Evolutionary conservation across 2,329 filamentous ascomycete species (phyloP).

Genomic region (Mycosphaerella arachidis): DNA sequence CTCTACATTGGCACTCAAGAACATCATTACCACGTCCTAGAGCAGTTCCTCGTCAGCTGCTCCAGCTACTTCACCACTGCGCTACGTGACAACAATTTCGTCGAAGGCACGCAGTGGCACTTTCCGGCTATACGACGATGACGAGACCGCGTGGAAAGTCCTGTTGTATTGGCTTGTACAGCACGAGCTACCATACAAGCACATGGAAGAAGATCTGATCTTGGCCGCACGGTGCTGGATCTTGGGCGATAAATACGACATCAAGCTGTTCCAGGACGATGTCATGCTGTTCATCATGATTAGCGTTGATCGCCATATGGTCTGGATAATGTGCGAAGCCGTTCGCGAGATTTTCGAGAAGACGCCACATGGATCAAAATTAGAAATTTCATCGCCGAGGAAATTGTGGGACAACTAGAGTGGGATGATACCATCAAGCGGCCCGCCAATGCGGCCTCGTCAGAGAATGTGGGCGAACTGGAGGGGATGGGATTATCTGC

Average conservation of each 20-base stretch:
- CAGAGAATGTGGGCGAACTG: not conserved
- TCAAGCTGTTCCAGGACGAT: not conserved
- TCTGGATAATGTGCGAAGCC: not conserved
- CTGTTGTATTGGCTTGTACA: slow-evolving; percentile 5
- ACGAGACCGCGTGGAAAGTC: slow-evolving; percentile 2
- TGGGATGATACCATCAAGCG: not conserved
- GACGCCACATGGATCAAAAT: not conserved
- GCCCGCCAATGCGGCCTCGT: not conserved
- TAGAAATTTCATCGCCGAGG: not conserved
- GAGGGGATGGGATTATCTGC: not conserved
- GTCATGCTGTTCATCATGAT: not conserved
- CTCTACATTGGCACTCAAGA: not conserved
- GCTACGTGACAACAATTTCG: not conserved
- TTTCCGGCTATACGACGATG: slow-evolving; percentile 1
- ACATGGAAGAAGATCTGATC: not conserved
- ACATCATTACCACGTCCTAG: not conserved
- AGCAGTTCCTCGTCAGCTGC: not conserved
- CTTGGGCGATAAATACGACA: slow-evolving; percentile 6
- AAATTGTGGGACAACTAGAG: not conserved
- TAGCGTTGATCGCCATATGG: not conserved
- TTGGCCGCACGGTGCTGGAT: not conserved
- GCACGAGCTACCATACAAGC: not conserved
- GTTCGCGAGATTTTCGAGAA: not conserved
- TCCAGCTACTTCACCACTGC: not conserved
- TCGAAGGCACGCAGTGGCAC: not conserved